These are phyloP conservation scores for Podila horticola DNA, from an alignment of 192 early-diverging fungal species.

Conservation along the genomic window DNA sequence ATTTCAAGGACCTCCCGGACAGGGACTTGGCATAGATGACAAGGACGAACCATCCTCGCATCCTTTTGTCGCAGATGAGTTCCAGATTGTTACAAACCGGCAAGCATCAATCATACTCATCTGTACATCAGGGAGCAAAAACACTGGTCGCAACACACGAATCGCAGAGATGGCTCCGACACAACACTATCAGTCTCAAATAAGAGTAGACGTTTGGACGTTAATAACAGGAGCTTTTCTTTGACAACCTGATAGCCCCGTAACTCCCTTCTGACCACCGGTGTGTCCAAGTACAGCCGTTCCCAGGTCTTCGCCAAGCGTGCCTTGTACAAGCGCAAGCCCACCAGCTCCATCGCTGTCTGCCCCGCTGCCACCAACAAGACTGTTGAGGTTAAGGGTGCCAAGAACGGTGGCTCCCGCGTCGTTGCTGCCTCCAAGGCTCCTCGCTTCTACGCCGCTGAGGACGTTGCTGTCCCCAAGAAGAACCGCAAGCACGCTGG, in stretches of 20 bases:
- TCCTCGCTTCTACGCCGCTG: slow-evolving; percentile 85
- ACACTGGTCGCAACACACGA: no score
- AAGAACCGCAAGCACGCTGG: slow-evolving; percentile 80
- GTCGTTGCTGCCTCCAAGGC: slow-evolving; percentile 76
- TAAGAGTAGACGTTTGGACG: no score
- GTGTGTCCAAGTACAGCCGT: slow-evolving; percentile 86
- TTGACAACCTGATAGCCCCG: slow-evolving; percentile 57
- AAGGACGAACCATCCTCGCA: no score
- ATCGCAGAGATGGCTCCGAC: no score
- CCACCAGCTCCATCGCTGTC: slow-evolving; percentile 64
- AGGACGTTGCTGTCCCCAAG: slow-evolving; percentile 85
- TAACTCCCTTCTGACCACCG: slow-evolving; percentile 87
- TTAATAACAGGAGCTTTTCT: no score
- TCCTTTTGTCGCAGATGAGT: no score
- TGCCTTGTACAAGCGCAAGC: slow-evolving; percentile 91
- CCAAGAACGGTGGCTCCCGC: slow-evolving; percentile 84
- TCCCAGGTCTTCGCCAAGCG: slow-evolving; percentile 86
- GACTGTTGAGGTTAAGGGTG: slow-evolving; percentile 78
- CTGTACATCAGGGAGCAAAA: no score
- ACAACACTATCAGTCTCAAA: no score
- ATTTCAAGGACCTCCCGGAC: no score
- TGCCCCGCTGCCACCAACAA: slow-evolving; percentile 65
- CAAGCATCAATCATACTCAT: no score
- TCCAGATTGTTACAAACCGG: no score
- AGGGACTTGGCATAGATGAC: no score